A percentile compares a stretch with the other conserved stretches of the same genome.
phyloP scores from a whole-genome alignment of 108 stramenopile species.

The Skeletonema marinoi region DNA sequence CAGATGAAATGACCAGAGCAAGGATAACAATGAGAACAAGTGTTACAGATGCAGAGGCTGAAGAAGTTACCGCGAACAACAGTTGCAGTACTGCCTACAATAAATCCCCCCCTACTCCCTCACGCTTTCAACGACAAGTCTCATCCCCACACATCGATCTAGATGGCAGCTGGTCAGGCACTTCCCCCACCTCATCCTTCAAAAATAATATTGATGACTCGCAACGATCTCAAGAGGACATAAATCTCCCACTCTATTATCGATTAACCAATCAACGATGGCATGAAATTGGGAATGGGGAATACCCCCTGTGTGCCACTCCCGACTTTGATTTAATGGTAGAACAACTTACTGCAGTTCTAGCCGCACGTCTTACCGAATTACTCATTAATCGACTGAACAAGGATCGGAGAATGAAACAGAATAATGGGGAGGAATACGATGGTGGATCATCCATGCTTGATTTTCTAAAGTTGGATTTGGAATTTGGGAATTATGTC shows the following conservation, averaged over 20 bases:
- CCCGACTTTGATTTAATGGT: slow-evolving; percentile 36
- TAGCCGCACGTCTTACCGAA: slow-evolving; percentile 19
- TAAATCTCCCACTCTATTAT: background rate
- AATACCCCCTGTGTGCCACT: slow-evolving; percentile 13
- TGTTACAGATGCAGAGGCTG: too few species aligned
- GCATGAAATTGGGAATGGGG: slow-evolving; percentile 43
- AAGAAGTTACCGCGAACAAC: background rate
- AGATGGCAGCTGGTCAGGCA: background rate
- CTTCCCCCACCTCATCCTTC: background rate
- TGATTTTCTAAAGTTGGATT: slow-evolving; percentile 27
- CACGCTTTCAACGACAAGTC: background rate
- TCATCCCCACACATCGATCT: background rate
- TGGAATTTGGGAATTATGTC: slow-evolving; percentile 16
- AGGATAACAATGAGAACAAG: too few species aligned
- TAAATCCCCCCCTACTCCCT: background rate
- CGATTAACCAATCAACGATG: slow-evolving; percentile 32
- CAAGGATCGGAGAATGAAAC: background rate
- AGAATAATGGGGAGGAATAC: background rate
- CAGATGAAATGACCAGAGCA: too few species aligned
- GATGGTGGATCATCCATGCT: background rate
- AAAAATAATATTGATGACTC: background rate
- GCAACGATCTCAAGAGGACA: background rate
- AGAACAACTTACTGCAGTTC: slow-evolving; percentile 25
- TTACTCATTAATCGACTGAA: slow-evolving; percentile 9
- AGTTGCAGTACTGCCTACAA: background rate